phyloP scores from a whole-genome alignment of 2,329 filamentous ascomycete species.

The Colletotrichum sp. region DNA sequence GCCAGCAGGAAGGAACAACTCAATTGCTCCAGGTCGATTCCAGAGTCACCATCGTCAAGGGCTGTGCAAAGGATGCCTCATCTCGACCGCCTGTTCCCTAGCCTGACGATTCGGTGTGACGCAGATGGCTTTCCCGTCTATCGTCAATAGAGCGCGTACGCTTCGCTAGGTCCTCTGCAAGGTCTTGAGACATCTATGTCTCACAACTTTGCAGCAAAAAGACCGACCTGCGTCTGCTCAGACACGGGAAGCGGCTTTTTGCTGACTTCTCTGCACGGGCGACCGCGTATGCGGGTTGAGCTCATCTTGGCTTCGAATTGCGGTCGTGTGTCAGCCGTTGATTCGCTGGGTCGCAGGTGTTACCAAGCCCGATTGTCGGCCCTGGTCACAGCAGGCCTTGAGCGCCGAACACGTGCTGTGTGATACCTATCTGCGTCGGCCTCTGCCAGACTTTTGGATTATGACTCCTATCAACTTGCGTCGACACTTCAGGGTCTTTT shows the following conservation, averaged over 20 bases:
- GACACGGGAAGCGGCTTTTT: background rate
- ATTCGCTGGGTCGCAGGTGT: conserved; percentile 17
- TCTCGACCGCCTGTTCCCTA: background rate
- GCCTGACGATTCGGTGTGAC: background rate
- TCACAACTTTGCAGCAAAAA: background rate
- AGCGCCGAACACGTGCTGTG: conserved; percentile 9
- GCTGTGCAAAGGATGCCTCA: background rate
- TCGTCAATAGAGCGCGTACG: background rate
- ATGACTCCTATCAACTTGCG: background rate
- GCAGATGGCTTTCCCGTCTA: background rate
- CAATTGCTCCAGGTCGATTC: background rate
- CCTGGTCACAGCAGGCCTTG: background rate
- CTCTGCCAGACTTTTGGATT: background rate
- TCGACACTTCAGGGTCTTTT: background rate
- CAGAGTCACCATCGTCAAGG: background rate
- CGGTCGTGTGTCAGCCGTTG: conserved; percentile 18
- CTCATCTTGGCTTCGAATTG: conserved; percentile 9
- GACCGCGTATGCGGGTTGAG: background rate
- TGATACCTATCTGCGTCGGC: background rate
- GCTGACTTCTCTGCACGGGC: background rate
- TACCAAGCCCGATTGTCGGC: conserved; percentile 6
- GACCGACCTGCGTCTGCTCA: conserved; percentile 2
- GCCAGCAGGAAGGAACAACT: background rate
- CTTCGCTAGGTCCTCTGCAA: background rate
- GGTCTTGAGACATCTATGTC: background rate